Evolutionary conservation across 805 yeast species (phyloP), one percentile per base, ranked within the genome.

Genomic region (Candida koratica): DNA sequence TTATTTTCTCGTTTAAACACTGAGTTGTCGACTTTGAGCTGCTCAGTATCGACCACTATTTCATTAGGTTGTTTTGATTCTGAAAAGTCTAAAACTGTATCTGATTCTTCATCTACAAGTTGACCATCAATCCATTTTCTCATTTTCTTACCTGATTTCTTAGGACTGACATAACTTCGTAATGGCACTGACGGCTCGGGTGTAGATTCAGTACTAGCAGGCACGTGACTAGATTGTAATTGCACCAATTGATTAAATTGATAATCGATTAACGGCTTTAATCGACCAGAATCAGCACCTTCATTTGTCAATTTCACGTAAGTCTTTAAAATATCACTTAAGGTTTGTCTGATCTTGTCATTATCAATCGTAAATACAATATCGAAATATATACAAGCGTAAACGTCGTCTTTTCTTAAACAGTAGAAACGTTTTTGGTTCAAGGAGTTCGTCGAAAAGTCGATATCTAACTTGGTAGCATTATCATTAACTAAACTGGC

Each of bases 61-160:
- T 25, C 46, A 7, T 43, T 46, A 14, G 43, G 41, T 3, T 39
- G 48, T 17, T 39, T 41, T 6, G 38, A 25, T 18, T 41, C 58
- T 2, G 71, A 64, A 38, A 58, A 67, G 41, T 67, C 71, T 30
- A 67, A 51, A 0, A 36, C 47, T 16, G 28, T 34, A 3, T 20
- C 37, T 7, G 43, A 39, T 10, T 48, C 50, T 9, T 35, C 47
- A 5, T 64, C 69, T 6, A 61, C 60, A 43, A 60, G 40, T 34
- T 58, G 64, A 14, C 61, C 68, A 36, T 61, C 61, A 18, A 61
- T 58, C 73, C 73, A 67, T 42, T 61, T 64, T 39, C 73, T 52
- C 72, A 65, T 63, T 25, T 25, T 25, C 47, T 66, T 66, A 36
- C 29, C 24, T 10, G 11, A 10, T 25, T 32, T 32, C 17, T 28